phyloP scores from a whole-genome alignment of 2,329 filamentous ascomycete genomes.

The Paraconiothyrium brasiliense region DNA sequence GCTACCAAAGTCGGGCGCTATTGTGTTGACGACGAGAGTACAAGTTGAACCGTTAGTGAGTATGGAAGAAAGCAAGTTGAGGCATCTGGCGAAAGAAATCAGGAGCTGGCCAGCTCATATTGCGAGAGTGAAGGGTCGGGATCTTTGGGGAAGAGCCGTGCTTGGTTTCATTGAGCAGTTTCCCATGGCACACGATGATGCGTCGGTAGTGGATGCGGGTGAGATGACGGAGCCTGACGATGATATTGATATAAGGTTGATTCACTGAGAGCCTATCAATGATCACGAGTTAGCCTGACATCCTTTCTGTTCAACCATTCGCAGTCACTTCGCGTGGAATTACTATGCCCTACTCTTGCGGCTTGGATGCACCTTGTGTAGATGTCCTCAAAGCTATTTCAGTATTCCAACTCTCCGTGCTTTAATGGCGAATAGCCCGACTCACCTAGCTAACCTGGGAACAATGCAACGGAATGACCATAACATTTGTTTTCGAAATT shows the following conservation, averaged over 20 bases:
- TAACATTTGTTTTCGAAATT: no score
- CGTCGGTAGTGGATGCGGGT: conserved; percentile 10
- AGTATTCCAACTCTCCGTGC: no score
- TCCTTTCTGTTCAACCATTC: no score
- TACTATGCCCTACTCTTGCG: no score
- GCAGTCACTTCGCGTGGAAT: no score
- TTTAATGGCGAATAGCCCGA: background rate
- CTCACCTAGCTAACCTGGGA: no score
- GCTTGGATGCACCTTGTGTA: no score
- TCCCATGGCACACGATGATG: conserved; percentile 13
- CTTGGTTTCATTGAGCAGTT: conserved; percentile 29
- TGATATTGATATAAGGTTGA: background rate
- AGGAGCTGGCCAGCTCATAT: conserved; percentile 34
- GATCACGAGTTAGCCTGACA: background rate
- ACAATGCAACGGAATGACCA: no score
- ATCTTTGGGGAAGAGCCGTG: conserved; percentile 35
- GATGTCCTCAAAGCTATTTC: no score
- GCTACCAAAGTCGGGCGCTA: conserved; percentile 54
- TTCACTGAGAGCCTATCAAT: background rate
- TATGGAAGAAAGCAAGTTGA: conserved; percentile 21
- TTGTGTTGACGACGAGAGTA: conserved; percentile 62
- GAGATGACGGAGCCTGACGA: conserved; percentile 7
- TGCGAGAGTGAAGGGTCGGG: conserved; percentile 35
- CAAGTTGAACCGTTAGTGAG: conserved; percentile 47
- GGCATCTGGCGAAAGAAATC: conserved; percentile 31